Evolutionary conservation across 371 early-diverging fungal species (phyloP).

Genomic region (Conidiobolus incongruus): DNA sequence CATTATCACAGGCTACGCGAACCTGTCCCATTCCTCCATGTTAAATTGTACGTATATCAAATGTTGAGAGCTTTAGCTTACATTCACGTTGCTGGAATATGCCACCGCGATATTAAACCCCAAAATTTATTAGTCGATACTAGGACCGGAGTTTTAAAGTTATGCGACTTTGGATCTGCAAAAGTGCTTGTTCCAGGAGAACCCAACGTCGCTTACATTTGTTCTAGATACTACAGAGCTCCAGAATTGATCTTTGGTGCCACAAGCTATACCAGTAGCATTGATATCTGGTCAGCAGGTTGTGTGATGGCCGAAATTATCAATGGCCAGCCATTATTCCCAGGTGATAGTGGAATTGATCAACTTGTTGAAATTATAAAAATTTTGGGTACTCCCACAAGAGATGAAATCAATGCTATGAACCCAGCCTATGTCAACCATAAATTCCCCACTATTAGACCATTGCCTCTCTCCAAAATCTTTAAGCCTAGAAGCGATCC

Average conservation of each 20-base stretch:
- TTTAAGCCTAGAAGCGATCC: constrained; percentile 64
- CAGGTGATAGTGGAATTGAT: constrained; percentile 97
- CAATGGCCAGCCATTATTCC: constrained; percentile 89
- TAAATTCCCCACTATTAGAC: no score
- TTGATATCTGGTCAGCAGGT: constrained; percentile 96
- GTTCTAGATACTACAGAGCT: constrained; percentile 97
- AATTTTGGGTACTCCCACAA: constrained; percentile 93
- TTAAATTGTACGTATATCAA: constrained; percentile 95
- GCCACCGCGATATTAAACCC: constrained; percentile 94
- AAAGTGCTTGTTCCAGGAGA: constrained; percentile 83
- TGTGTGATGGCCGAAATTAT: constrained; percentile 98
- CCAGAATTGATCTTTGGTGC: constrained; percentile 96
- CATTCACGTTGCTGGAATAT: constrained; percentile 85
- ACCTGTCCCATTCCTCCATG: constrained; percentile 68
- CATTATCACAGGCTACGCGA: constrained; percentile 75
- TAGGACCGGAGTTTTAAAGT: constrained; percentile 67
- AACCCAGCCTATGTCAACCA: constrained; percentile 58
- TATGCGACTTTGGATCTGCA: constrained; percentile 98
- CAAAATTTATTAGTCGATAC: constrained; percentile 94
- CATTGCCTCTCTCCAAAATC: no score
- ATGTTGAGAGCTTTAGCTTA: constrained; percentile 85
- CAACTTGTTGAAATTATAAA: constrained; percentile 99
- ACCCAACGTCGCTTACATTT: constrained; percentile 95
- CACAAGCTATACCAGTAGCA: constrained; percentile 75
- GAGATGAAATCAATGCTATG: constrained; percentile 87